Conservation (phyloP, 2,329 filamentous ascomycete genomes). For the Stachybotrys chartarum region DNA sequence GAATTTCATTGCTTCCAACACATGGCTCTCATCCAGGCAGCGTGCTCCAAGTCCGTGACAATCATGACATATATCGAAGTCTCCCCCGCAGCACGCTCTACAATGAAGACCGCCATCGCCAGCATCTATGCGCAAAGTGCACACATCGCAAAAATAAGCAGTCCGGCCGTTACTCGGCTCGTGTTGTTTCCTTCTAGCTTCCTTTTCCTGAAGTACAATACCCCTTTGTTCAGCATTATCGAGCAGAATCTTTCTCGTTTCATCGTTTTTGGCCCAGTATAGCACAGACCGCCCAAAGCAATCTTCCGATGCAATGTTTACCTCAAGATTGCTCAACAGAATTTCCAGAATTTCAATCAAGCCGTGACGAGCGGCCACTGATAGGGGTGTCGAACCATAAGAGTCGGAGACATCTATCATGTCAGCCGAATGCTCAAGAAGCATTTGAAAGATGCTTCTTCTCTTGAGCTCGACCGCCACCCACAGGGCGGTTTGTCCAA, state of each 20-base stretch:
- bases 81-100: not conserved
- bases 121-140: not conserved
- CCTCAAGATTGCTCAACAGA: not conserved
- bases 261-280: not conserved
- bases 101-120: not conserved
- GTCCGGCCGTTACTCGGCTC: not conserved
- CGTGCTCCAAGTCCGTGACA: too few relatives aligned
- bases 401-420: not conserved
- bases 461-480: too few relatives aligned
- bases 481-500: too few relatives aligned
- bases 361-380: not conserved
- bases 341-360: not conserved
- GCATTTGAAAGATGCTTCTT: not conserved
- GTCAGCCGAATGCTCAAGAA: not conserved
- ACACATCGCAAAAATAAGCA: not conserved
- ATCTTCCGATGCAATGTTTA: not conserved
- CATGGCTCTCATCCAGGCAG: too few relatives aligned
- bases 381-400: not conserved
- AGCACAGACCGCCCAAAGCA: not conserved
- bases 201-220: not conserved
- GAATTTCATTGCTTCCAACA: too few relatives aligned
- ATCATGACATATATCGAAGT: not conserved
- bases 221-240: not conserved
- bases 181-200: not conserved
- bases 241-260: not conserved